Evolutionary conservation across 306 rosid genomes (phyloP).

Genomic region (Cucurbita maxima): DNA sequence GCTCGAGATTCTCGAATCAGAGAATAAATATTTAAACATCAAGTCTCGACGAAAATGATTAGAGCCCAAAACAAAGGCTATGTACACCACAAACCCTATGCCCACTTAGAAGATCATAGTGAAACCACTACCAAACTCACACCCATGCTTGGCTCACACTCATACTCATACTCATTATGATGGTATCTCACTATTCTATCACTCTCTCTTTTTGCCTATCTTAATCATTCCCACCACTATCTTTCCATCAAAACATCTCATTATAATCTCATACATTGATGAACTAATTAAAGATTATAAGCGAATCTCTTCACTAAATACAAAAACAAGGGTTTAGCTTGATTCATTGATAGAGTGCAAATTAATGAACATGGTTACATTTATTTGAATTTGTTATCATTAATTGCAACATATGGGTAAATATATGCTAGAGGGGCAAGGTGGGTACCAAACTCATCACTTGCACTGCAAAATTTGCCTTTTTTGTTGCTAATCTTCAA

Average conservation of each 20-base stretch:
- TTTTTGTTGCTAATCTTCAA: conserved; percentile 1
- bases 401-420: not conserved
- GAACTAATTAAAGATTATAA: no score
- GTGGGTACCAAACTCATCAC: conserved; percentile 7
- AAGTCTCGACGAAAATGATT: not conserved
- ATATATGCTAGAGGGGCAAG: not conserved
- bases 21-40: no score
- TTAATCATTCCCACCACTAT: conserved; percentile 3
- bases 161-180: not conserved
- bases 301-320: no score
- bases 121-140: not conserved
- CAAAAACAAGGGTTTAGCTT: not conserved
- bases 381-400: not conserved
- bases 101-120: not conserved
- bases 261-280: no score
- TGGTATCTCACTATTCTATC: not conserved
- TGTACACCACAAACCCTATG: not conserved
- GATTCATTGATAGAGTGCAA: not conserved
- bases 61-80: not conserved
- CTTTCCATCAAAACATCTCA: not conserved
- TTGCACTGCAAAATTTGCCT: not conserved
- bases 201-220: not conserved
- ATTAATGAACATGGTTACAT: not conserved
- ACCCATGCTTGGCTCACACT: not conserved
- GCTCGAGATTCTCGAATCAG: no score